Percentiles rank a stretch among this genome's conserved stretches.
These are phyloP conservation scores for Barnettozyma salicaria DNA, from an alignment of 805 yeast genomes.

Conservation along the genomic window DNA sequence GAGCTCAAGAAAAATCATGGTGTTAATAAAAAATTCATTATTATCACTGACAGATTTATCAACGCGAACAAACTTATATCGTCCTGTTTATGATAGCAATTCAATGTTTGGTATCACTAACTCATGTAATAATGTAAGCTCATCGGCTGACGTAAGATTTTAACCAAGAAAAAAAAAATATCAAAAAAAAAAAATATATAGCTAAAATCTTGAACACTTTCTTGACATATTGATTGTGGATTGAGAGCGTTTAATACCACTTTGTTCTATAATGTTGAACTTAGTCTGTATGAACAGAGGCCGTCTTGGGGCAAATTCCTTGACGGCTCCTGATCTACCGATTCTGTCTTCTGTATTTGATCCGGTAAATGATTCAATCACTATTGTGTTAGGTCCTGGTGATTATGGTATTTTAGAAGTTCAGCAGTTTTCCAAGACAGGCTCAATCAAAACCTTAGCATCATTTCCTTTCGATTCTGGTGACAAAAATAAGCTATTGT, in stretches of 20 bases:
- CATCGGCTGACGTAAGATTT: constrained; percentile 2
- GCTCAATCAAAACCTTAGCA: constrained; percentile 52
- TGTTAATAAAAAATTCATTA: constrained; percentile 34
- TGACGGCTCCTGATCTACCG: constrained; percentile 60
- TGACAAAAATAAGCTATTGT: constrained; percentile 37
- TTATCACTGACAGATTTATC: constrained; percentile 43
- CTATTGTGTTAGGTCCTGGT: constrained; percentile 52
- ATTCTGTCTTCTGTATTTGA: constrained; percentile 57
- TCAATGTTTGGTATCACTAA: neutral
- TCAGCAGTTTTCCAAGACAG: constrained; percentile 67
- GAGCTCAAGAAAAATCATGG: constrained; percentile 30
- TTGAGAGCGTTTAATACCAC: neutral
- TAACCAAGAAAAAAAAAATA: neutral
- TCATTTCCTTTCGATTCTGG: constrained; percentile 43
- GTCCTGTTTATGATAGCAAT: constrained; percentile 8
- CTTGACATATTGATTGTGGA: neutral
- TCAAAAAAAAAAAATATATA: no score
- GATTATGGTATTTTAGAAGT: constrained; percentile 60
- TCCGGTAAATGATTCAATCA: constrained; percentile 64
- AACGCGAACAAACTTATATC: constrained; percentile 36
- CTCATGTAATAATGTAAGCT: constrained; percentile 2
- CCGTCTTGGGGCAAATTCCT: constrained; percentile 42
- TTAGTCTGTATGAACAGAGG: constrained; percentile 51
- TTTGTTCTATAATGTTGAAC: constrained; percentile 36
- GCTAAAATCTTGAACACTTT: no score